Evolutionary conservation across 116 monocot species (phyloP).

Genomic region (Trichopus zeylanicus): DNA sequence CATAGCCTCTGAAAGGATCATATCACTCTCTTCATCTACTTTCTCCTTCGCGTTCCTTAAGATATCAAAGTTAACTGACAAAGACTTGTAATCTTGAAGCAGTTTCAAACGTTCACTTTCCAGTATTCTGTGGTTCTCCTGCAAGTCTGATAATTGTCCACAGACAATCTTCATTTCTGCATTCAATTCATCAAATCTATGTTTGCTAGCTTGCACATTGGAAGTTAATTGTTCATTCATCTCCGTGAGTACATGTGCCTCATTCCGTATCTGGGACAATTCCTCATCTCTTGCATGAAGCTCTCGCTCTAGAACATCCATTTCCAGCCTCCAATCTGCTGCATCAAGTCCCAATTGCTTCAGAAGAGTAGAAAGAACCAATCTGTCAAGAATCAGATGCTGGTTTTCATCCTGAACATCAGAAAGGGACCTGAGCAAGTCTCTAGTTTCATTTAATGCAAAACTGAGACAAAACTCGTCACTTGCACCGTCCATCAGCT

Average conservation of each 20-base stretch:
- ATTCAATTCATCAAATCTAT: slow-evolving; percentile 28
- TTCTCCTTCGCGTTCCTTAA: slow-evolving; percentile 8
- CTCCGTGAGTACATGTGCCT: slow-evolving; percentile 21
- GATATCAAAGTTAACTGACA: slow-evolving; percentile 6
- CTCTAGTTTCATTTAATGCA: slow-evolving; percentile 29
- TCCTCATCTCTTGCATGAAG: slow-evolving; percentile 21
- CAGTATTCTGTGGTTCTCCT: slow-evolving; percentile 8
- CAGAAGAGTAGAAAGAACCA: slow-evolving; percentile 36
- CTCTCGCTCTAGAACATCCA: slow-evolving; percentile 34
- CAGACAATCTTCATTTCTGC: slow-evolving; percentile 29
- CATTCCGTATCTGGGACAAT: slow-evolving; percentile 26
- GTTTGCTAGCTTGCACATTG: slow-evolving; percentile 17
- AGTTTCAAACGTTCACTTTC: slow-evolving; percentile 27
- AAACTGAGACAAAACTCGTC: slow-evolving; percentile 27
- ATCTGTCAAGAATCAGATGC: slow-evolving; percentile 38
- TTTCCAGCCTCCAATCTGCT: slow-evolving; percentile 33
- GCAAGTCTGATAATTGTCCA: slow-evolving; percentile 27
- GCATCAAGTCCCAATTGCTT: slow-evolving; percentile 36
- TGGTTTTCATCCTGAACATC: slow-evolving; percentile 35
- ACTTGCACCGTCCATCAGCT: slow-evolving; percentile 6
- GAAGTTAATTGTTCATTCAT: slow-evolving; percentile 29
- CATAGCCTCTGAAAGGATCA: slow-evolving; percentile 16
- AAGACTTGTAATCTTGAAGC: slow-evolving; percentile 6
- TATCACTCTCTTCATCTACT: slow-evolving; percentile 10
- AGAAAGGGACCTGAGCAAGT: slow-evolving; percentile 26